Base-by-base conservation (phyloP, 2,329 filamentous ascomycete genomes). In the Drechslerella stenobrocha region DNA sequence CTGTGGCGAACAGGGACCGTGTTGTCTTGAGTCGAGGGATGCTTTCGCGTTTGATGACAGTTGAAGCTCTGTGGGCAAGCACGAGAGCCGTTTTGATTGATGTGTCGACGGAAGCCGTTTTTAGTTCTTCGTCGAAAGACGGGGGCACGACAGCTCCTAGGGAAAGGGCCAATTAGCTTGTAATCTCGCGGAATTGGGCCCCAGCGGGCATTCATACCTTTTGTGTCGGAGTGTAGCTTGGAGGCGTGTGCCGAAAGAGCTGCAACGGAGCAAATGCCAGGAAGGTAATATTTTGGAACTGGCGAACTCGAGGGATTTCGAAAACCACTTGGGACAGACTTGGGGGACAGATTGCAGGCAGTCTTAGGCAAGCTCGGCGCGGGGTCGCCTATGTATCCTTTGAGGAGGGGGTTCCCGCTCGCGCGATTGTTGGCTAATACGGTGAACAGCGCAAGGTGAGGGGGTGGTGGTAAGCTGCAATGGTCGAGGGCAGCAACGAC, bases 1-100 rank as follows among this genome's bases (percentile, higher is more conserved):
- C 64, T n/a, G 57, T 52, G n/a, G 58, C 47, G 44, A 58, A 57
- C 2, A 52, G 52, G 28, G 57, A 46, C 18, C 57, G 44, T 37
- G 63, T 58, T 26, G 45, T 52, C 42, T 50, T 63, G 7, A 51
- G 18, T 18, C 48, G 61, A 34, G 52, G 57, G 13, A 61, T 28
- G 9, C 48, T 35, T 52, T 52, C 45, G 52, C 30, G 52, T 48
- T 61, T 61, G 34, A 69, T 63, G 9, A 52, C 51, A n/a, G 58
- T 57, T 15, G 63, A 52, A 22, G 64, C 64, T 53, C 58, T 22
- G 32, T 69, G 64, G 24, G 64, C 64, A 18, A 69, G 52, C 11
- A 63, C 64, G 20, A 69, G 59, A 35, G 55, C 56, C 26, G 63
- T 51, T 50, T 67, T 58, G 44, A 61, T 52, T 18, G 51, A 63